Evolutionary conservation across 495 filamentous ascomycete genomes (phyloP).

Genomic region (Trichoderma erinaceum): DNA sequence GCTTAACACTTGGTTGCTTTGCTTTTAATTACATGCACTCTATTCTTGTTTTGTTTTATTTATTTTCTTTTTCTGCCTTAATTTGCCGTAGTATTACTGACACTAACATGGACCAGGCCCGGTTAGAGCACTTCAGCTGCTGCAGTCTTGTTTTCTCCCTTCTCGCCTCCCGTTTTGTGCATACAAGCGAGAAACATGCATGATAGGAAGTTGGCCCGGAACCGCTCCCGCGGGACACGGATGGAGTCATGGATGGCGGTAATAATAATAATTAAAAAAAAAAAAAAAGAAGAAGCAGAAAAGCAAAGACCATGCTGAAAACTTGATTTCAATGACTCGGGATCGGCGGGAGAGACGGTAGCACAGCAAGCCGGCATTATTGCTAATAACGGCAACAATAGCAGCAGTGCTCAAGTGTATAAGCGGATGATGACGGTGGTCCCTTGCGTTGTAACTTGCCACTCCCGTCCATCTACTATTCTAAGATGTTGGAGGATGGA

Average conservation of each 20-base stretch:
- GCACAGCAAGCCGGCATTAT: background rate
- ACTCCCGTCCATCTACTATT: too few species aligned
- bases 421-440: background rate
- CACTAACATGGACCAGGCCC: too few species aligned
- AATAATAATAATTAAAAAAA: background rate
- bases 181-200: background rate
- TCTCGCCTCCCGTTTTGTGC: background rate
- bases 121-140: too few species aligned
- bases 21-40: too few species aligned
- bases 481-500: too few species aligned
- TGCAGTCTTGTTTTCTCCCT: background rate
- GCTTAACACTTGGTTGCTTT: too few species aligned
- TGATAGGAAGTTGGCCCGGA: background rate
- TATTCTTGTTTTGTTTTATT: too few species aligned
- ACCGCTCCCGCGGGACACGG: conserved; percentile 1
- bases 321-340: conserved; percentile 8
- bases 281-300: background rate
- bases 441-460: too few species aligned
- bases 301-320: background rate
- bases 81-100: too few species aligned
- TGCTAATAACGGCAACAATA: background rate
- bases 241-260: conserved; percentile 1
- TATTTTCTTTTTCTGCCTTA: too few species aligned
- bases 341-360: conserved; percentile 7
- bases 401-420: background rate